Percentiles rank a stretch among this genome's conserved stretches.
These are phyloP conservation scores for Backusella tuberculispora DNA, from an alignment of 192 early-diverging fungal genomes.

Conservation along the genomic window DNA sequence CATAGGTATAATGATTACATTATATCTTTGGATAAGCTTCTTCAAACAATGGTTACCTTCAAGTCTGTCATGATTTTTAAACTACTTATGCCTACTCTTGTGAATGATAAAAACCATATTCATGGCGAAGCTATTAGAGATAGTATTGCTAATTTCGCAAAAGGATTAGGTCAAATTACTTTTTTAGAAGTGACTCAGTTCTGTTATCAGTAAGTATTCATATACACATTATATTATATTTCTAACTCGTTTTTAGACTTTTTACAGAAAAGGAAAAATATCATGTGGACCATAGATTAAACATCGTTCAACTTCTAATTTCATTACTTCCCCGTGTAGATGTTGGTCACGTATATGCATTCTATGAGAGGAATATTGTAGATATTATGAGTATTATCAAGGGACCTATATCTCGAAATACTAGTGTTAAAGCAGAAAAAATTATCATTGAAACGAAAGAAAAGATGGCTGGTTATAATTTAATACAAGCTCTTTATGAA, in stretches of 20 bases:
- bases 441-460: constrained; percentile 35
- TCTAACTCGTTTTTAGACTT: constrained; percentile 35
- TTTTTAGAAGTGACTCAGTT: constrained; percentile 43
- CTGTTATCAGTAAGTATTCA: constrained; percentile 50
- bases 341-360: constrained; percentile 44
- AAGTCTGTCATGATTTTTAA: constrained; percentile 52
- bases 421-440: constrained; percentile 24
- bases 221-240: not conserved
- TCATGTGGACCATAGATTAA: constrained; percentile 35
- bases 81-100: constrained; percentile 54
- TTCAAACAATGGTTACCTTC: constrained; percentile 50
- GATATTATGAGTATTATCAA: constrained; percentile 55
- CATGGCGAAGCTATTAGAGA: constrained; percentile 46
- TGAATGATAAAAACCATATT: constrained; percentile 56
- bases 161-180: constrained; percentile 39
- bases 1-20: constrained; percentile 57
- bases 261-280: constrained; percentile 32
- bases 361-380: constrained; percentile 54
- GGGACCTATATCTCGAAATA: constrained; percentile 23
- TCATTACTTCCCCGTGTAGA: constrained; percentile 54
- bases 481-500: constrained; percentile 42
- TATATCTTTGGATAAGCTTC: constrained; percentile 53
- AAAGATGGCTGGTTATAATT: constrained; percentile 47
- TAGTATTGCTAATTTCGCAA: constrained; percentile 39
- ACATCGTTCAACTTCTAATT: constrained; percentile 54